phyloP scores from a whole-genome alignment of 306 rosid species.

The Trifolium subterraneum region DNA sequence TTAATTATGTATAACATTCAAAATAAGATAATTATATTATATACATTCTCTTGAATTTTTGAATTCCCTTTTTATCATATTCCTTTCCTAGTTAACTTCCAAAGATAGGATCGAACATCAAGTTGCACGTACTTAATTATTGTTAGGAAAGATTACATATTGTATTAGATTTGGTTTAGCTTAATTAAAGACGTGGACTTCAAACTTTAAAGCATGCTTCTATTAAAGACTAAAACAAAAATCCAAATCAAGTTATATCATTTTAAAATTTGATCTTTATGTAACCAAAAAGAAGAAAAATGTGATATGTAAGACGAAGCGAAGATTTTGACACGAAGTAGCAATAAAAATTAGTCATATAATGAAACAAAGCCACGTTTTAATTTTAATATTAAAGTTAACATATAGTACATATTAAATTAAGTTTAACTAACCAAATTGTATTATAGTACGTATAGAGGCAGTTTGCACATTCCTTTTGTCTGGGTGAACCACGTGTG shows the following conservation, averaged over 20 bases:
- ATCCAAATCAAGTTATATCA: conserved; percentile 2
- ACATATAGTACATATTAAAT: neutral
- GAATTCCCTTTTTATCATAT: neutral
- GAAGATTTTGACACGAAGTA: conserved; percentile 9
- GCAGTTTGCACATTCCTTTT: conserved; percentile 71
- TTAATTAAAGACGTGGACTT: conserved; percentile 47
- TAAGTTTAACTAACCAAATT: conserved; percentile 24
- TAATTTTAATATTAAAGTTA: conserved; percentile 33
- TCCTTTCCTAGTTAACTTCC: conserved; percentile 8
- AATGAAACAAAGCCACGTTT: conserved; percentile 43
- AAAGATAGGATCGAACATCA: conserved; percentile 29
- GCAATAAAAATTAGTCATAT: conserved; percentile 24
- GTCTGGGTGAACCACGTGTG: conserved; percentile 76
- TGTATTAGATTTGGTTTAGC: conserved; percentile 23
- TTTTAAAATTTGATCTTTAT: conserved; percentile 8
- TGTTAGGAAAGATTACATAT: conserved; percentile 12
- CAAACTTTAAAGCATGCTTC: conserved; percentile 40
- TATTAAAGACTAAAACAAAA: conserved; percentile 35
- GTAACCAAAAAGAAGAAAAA: neutral
- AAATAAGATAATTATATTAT: neutral
- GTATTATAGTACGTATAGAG: conserved; percentile 12
- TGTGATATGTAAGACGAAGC: conserved; percentile 13
- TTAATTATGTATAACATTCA: neutral
- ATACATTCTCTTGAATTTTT: neutral
- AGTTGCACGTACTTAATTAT: conserved; percentile 3